Evolutionary conservation across 2,329 filamentous ascomycete species (phyloP), one percentile per base, ranked within the genome.

Genomic region (Nothomitra cinnamomea): DNA sequence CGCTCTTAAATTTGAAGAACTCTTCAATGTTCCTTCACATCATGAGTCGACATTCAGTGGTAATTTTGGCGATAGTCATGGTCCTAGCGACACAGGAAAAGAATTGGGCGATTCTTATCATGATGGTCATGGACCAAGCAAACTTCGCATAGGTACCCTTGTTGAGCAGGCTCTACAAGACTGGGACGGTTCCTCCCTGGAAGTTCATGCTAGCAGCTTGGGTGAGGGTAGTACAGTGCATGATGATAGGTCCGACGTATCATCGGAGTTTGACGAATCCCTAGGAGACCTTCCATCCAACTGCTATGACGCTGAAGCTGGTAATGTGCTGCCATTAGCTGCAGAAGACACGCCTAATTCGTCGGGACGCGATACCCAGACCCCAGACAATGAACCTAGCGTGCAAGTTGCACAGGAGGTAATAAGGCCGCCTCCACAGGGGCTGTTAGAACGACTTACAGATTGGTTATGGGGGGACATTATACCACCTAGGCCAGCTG

Each of bases 391-490:
- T 17, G 45, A 49, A 28, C 45, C 7, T 22, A 28, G 12, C 15
- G 45, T 35, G 17, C 10, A 49, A 6, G 24, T 19, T 15, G 21
- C 22, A 24, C 52, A 22, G 10, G 40, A 15, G 25, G 52, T n/a
- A 13, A 10, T 22, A n/a, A 21, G 13, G 3, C 38, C 21, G 8
- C 28, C 49, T 25, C 45, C 42, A 2, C 53, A 51, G 22, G 45
- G 43, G 12, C 19, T 54, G 22, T 15, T 54, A 2, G 53, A 54
- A 15, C 48, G 25, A 6, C 35, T 54, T 21, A 54, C 47, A 38
- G 45, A 54, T 24, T 54, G 43, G 53, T 22, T 47, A 17, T 54
- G 53, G 53, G 28, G 28, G 8, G 53, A 54, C 36, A 47, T 54
- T 36, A n/a, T 28, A 21, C 24, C 28, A 3, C 25, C 24, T 43